Evolutionary conservation across 129 eudicot species (phyloP).

Genomic region (Chrysanthemum lavandulifolium): DNA sequence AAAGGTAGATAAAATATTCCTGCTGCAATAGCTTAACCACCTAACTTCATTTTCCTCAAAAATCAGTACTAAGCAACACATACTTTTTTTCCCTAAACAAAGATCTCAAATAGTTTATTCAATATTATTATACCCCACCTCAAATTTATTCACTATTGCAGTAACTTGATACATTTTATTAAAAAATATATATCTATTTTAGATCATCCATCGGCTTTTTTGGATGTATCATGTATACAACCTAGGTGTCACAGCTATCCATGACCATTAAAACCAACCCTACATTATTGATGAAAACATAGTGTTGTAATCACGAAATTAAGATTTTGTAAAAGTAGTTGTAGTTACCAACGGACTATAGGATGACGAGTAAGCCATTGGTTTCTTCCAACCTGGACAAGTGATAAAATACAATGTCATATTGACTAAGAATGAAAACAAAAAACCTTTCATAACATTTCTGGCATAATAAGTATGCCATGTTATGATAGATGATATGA

Average conservation of each 20-base stretch:
- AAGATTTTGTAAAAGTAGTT: constrained; percentile 13
- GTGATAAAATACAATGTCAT: constrained; percentile 17
- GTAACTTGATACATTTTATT: too few species aligned
- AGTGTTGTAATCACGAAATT: neutral
- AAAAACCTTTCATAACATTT: constrained; percentile 17
- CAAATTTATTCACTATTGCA: too few species aligned
- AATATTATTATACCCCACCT: neutral
- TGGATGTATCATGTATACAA: neutral
- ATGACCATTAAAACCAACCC: neutral
- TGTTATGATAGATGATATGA: neutral
- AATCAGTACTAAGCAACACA: neutral
- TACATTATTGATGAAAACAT: neutral
- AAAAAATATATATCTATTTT: too few species aligned
- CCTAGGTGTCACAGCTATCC: constrained; percentile 13
- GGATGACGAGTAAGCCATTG: constrained; percentile 37
- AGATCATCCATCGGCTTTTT: too few species aligned
- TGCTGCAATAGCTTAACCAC: neutral
- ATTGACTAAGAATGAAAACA: constrained; percentile 10
- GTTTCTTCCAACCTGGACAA: constrained; percentile 34
- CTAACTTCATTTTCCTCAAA: neutral
- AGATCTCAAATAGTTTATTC: neutral
- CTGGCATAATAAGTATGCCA: neutral
- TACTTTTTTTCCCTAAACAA: neutral
- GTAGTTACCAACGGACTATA: constrained; percentile 29
- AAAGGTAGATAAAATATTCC: neutral